These are phyloP conservation scores for Pinus taeda DNA, from an alignment of 75 land plant genomes.

Conservation along the genomic window DNA sequence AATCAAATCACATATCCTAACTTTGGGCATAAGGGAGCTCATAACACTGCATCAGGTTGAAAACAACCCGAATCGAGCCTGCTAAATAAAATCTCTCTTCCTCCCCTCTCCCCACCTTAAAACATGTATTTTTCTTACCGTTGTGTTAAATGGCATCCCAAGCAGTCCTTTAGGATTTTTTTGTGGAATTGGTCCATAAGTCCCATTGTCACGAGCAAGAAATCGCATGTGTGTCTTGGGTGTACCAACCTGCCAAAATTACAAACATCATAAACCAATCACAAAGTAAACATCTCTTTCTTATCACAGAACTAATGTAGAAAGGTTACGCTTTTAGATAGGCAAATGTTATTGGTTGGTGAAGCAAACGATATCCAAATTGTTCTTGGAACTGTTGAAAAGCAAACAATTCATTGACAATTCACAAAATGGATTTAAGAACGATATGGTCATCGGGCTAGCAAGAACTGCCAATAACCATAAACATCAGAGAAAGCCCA, in stretches of 20 bases:
- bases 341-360: too few relatives aligned
- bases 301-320: not conserved
- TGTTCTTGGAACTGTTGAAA: too few relatives aligned
- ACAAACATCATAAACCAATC: not conserved
- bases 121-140: slow-evolving; percentile 42
- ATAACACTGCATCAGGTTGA: not conserved
- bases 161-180: slow-evolving; percentile 81
- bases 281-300: not conserved
- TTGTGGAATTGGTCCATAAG: slow-evolving; percentile 97
- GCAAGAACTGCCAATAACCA: too few relatives aligned
- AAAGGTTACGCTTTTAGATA: too few relatives aligned
- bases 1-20: not conserved
- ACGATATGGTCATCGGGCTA: too few relatives aligned
- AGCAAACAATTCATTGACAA: too few relatives aligned
- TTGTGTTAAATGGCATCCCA: slow-evolving; percentile 99
- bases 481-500: too few relatives aligned
- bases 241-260: slow-evolving; percentile 70
- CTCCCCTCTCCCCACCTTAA: not conserved
- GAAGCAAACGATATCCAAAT: too few relatives aligned
- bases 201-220: slow-evolving; percentile 89
- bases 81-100: not conserved
- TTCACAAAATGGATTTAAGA: too few relatives aligned
- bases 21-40: not conserved
- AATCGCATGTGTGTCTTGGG: slow-evolving; percentile 93
- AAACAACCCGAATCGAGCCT: not conserved